Evolutionary conservation across 805 yeast genomes (phyloP), one percentile per base, ranked within the genome.

Genomic region (Metschnikowia dekortorum): DNA sequence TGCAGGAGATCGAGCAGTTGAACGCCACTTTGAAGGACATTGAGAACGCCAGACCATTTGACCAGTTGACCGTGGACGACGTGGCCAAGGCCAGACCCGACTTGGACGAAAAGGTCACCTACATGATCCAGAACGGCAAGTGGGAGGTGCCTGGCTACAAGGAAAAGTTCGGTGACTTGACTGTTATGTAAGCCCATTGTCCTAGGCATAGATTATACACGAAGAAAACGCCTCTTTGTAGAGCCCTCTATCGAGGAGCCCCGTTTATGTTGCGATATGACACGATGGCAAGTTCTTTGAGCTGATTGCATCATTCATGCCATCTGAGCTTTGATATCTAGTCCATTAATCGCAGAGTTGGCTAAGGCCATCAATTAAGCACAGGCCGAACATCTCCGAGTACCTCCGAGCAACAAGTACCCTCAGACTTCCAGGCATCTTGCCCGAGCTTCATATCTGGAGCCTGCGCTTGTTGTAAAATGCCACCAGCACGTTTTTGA

Each of bases 81-180:
- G 87, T 94, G 61, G 85, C 85, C 65, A 83, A 83, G 79, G 98
- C 97, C 58, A 88, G 94, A 79, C 98, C 99, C 64, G 98, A 94
- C 73, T 85, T 94, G 70, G 96, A 92, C 69, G 91, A 88, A 63
- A 94, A 94, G 87, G 96, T 91, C 62, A 81, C 78, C 66, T 89
- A 89, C 77, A 85, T 92, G 94, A 90, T 94, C 65, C 83, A 85
- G 82, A 85, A 91, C 81, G 96, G 97, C 75, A 87, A 87, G 80
- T 91, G 96, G 95, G 89, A 88, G 68, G 96, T 91, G 62, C 98
- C 98, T 65, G 96, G 97, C 65, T 94, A 94, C 85, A 85, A 87
- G 76, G 98, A 94, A 76, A 94, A 91, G 84, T 94, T 94, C 73
- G 98, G 98, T 74, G 89, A 87, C 71, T 83, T 92, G 76, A 89